Conservation (phyloP, 83 land plant genomes). For the Picea abies region DNA sequence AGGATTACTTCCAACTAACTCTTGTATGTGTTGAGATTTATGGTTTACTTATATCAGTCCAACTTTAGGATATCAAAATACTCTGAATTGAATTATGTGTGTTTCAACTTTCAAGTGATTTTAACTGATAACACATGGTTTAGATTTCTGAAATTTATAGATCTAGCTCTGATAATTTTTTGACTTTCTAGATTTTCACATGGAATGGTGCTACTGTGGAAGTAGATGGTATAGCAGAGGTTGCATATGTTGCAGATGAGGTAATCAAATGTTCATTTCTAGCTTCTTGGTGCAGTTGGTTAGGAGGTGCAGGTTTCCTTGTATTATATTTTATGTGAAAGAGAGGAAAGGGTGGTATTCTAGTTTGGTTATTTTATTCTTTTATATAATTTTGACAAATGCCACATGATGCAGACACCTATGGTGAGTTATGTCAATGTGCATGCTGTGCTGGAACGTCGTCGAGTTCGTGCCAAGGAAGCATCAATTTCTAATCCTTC, state of each 20-base stretch:
- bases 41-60: not conserved
- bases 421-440: conserved; percentile 94
- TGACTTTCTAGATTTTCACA: conserved; percentile 72
- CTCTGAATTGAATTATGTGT: no score
- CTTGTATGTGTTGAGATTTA: not conserved
- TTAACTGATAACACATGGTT: not conserved
- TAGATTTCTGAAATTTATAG: not conserved
- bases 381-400: conserved; percentile 11
- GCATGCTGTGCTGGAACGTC: conserved; percentile 78
- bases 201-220: conserved; percentile 98
- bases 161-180: not conserved
- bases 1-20: not conserved
- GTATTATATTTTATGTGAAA: not conserved
- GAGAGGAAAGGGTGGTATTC: not conserved
- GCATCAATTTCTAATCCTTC: conserved; percentile 12
- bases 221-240: conserved; percentile 83
- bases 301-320: not conserved
- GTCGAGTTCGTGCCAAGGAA: conserved; percentile 73
- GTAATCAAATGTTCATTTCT: conserved; percentile 30
- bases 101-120: not conserved
- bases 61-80: not conserved
- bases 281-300: not conserved
- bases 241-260: conserved; percentile 93
- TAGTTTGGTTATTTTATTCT: conserved; percentile 8
- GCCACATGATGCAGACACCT: conserved; percentile 58